These are phyloP conservation scores for Abrus precatorius DNA, from an alignment of 306 rosid genomes.

Conservation along the genomic window DNA sequence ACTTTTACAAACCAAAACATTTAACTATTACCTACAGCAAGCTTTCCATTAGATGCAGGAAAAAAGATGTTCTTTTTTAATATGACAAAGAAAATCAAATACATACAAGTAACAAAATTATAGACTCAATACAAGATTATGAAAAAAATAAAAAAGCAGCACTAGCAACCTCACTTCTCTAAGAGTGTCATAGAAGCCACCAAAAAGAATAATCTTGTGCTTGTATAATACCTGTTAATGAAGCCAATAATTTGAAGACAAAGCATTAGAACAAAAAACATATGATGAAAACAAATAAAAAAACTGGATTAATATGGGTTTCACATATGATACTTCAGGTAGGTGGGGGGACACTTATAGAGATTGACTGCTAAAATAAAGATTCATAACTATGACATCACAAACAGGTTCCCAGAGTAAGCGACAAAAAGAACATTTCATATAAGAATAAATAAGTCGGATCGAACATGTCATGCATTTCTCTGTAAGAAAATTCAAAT, in stretches of 20 bases:
- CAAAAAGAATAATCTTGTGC: slow-evolving; percentile 96
- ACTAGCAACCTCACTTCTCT: slow-evolving; percentile 97
- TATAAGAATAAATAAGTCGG: slow-evolving; percentile 8
- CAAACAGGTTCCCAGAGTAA: slow-evolving; percentile 10
- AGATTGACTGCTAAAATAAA: slow-evolving; percentile 21
- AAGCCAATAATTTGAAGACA: slow-evolving; percentile 40
- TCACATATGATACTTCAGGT: neutral
- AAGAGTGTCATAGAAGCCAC: slow-evolving; percentile 97
- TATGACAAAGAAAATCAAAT: neutral
- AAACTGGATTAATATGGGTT: slow-evolving; percentile 5
- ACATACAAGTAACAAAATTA: slow-evolving; percentile 8
- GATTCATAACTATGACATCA: slow-evolving; percentile 21
- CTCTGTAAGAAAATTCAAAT: slow-evolving; percentile 1
- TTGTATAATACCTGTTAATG: slow-evolving; percentile 89
- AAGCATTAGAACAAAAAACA: slow-evolving; percentile 19
- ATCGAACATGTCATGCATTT: neutral
- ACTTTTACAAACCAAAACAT: slow-evolving; percentile 22
- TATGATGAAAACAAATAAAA: slow-evolving; percentile 17
- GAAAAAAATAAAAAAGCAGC: slow-evolving; percentile 40
- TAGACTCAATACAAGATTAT: slow-evolving; percentile 22
- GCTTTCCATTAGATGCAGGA: slow-evolving; percentile 23
- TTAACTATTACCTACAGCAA: slow-evolving; percentile 15
- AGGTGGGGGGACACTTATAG: neutral
- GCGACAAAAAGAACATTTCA: neutral
- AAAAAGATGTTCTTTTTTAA: neutral